phyloP scores from a whole-genome alignment of 495 filamentous ascomycete species.

The Xeromyces bisporus region DNA sequence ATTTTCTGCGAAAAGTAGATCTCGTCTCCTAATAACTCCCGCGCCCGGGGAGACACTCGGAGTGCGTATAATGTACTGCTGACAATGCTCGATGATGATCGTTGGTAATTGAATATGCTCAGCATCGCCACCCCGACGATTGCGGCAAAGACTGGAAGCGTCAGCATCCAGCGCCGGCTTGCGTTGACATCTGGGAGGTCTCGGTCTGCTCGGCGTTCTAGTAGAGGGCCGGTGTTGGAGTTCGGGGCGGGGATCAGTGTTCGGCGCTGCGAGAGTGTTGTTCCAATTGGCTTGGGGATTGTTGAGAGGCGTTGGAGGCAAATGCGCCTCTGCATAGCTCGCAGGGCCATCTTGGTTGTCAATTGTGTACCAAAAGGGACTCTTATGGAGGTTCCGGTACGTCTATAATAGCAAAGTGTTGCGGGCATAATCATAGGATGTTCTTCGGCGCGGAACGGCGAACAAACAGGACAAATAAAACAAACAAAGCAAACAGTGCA shows the following conservation, averaged over 20 bases:
- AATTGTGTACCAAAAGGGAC: no score
- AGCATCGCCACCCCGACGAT: constrained; percentile 48
- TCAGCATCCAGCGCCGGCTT: constrained; percentile 30
- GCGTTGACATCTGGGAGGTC: constrained; percentile 42
- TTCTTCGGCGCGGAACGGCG: no score
- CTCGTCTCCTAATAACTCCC: constrained; percentile 69
- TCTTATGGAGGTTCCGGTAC: no score
- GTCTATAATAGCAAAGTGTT: no score
- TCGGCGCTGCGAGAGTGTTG: constrained; percentile 14
- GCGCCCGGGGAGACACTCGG: constrained; percentile 57
- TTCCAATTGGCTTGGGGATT: constrained; percentile 3
- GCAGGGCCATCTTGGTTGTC: constrained; percentile 7
- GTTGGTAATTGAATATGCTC: constrained; percentile 98
- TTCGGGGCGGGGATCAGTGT: constrained; percentile 32
- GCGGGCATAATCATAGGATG: no score
- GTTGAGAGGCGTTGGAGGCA: constrained; percentile 6
- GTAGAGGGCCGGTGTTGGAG: constrained; percentile 45
- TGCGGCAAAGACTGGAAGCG: constrained; percentile 39
- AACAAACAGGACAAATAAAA: no score
- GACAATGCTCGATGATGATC: constrained; percentile 65
- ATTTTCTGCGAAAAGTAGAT: constrained; percentile 79
- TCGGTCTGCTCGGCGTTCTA: constrained; percentile 65
- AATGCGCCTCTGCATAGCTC: constrained; percentile 6
- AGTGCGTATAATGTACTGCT: constrained; percentile 77
- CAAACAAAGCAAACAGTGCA: no score